These are phyloP conservation scores for Tolypocladium pustulatum DNA, from an alignment of 2,329 filamentous ascomycete species.

Conservation along the genomic window DNA sequence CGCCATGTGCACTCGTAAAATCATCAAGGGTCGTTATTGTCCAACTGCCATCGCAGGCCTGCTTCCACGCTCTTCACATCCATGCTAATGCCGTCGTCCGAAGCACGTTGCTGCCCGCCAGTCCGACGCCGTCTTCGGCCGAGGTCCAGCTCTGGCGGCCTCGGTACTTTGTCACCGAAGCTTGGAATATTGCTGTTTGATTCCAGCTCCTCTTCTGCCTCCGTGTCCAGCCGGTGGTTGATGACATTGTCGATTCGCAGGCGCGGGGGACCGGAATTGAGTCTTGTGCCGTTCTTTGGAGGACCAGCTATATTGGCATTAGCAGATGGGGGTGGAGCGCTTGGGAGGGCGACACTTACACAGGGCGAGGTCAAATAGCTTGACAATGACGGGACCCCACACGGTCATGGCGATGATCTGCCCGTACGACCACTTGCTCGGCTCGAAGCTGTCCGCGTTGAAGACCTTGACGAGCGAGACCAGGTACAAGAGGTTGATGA, in stretches of 20 bases:
- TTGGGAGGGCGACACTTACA: slow-evolving; percentile 14
- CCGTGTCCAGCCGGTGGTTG: slow-evolving; percentile 17
- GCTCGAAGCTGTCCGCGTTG: slow-evolving; percentile 22
- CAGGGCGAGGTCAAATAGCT: slow-evolving; percentile 25
- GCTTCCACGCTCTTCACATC: background rate
- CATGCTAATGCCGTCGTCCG: background rate
- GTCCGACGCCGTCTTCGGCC: background rate
- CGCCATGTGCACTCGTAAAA: background rate
- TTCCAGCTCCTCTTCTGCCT: slow-evolving; percentile 5
- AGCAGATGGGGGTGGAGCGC: slow-evolving; percentile 5
- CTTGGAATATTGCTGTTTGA: background rate
- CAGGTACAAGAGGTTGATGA: slow-evolving; percentile 28
- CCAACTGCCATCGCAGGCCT: background rate
- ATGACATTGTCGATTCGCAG: slow-evolving; percentile 28
- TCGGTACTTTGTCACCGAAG: background rate
- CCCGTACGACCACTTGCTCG: slow-evolving; percentile 24
- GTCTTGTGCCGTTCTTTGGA: slow-evolving; percentile 22
- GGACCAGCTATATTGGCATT: slow-evolving; percentile 20
- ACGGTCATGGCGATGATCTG: slow-evolving; percentile 29
- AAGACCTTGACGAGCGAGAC: slow-evolving; percentile 25
- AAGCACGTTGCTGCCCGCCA: background rate
- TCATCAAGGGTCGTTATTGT: background rate
- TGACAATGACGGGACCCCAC: slow-evolving; percentile 28
- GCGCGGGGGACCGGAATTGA: slow-evolving; percentile 25
- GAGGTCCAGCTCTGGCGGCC: background rate